Percentiles rank a stretch among this genome's conserved stretches.
These are phyloP conservation scores for Thelonectria blattea DNA, from an alignment of 2,329 filamentous ascomycete species.

Conservation along the genomic window DNA sequence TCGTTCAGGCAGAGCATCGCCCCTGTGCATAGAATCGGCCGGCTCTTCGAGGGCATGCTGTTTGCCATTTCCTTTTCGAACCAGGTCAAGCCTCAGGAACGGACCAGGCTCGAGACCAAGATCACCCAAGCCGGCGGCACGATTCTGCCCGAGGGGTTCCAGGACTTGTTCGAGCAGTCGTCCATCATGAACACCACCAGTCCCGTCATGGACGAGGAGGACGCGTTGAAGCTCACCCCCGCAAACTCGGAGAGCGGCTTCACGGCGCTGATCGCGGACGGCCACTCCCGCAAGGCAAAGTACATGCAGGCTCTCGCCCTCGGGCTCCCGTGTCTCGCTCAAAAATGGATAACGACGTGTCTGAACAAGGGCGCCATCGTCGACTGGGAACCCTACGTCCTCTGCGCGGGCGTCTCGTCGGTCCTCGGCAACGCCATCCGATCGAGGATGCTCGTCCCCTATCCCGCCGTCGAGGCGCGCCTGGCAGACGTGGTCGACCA, in stretches of 20 bases:
- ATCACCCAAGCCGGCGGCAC: constrained; percentile 76
- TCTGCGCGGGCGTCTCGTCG: constrained; percentile 82
- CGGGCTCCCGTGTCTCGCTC: constrained; percentile 83
- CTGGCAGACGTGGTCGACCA: constrained; percentile 63
- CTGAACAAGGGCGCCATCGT: constrained; percentile 65
- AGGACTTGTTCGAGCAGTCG: constrained; percentile 72
- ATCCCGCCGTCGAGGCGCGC: constrained; percentile 61
- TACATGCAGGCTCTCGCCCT: constrained; percentile 95
- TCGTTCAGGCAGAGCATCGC: constrained; percentile 38
- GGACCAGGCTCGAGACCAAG: constrained; percentile 58
- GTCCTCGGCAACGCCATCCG: constrained; percentile 78
- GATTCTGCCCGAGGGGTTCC: constrained; percentile 77
- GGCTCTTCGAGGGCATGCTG: constrained; percentile 78
- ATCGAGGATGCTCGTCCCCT: constrained; percentile 71
- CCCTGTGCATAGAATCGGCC: constrained; percentile 34
- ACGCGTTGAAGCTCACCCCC: constrained; percentile 58
- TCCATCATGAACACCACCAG: constrained; percentile 43
- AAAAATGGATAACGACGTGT: constrained; percentile 81
- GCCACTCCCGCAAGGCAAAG: constrained; percentile 84
- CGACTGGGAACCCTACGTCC: constrained; percentile 80
- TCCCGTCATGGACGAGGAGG: constrained; percentile 40
- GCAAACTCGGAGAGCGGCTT: constrained; percentile 69
- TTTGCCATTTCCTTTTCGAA: constrained; percentile 81
- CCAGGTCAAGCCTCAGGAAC: constrained; percentile 48
- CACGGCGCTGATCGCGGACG: constrained; percentile 83